Evolutionary conservation across 441 rosid species (phyloP).

Genomic region (Euphorbia neoarborescens): DNA sequence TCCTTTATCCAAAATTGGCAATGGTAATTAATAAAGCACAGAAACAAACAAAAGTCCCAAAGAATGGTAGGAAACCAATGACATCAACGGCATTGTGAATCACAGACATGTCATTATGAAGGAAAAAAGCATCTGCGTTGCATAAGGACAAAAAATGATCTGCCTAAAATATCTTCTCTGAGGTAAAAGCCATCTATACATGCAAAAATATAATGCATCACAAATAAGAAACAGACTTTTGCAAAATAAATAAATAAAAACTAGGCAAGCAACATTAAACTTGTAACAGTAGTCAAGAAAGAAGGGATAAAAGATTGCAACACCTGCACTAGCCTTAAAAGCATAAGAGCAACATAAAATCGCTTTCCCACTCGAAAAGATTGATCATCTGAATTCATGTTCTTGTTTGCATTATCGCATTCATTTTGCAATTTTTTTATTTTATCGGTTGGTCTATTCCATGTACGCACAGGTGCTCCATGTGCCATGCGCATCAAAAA

Average conservation of each 20-base stretch:
- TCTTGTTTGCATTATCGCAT: constrained; percentile 34
- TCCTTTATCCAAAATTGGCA: constrained; percentile 54
- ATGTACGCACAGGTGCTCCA: constrained; percentile 66
- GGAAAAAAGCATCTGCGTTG: neutral
- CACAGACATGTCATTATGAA: neutral
- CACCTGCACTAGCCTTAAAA: constrained; percentile 93
- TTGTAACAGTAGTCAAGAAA: neutral
- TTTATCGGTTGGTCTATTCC: constrained; percentile 38
- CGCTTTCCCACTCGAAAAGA: constrained; percentile 82
- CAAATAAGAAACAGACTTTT: neutral
- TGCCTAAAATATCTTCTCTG: neutral
- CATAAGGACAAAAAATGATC: neutral
- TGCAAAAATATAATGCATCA: neutral
- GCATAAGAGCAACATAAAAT: constrained; percentile 92
- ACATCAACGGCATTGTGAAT: neutral
- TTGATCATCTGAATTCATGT: constrained; percentile 61
- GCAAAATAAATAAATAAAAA: neutral
- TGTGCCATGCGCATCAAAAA: constrained; percentile 99
- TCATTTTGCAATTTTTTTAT: constrained; percentile 35
- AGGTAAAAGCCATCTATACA: neutral
- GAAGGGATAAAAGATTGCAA: constrained; percentile 14
- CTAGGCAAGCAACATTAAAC: neutral
- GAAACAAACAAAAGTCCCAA: constrained; percentile 8
- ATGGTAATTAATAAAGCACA: constrained; percentile 20
- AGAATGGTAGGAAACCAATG: neutral